These are phyloP conservation scores for Colletotrichum orchidophilum DNA, from an alignment of 2,329 filamentous ascomycete species.

Conservation along the genomic window DNA sequence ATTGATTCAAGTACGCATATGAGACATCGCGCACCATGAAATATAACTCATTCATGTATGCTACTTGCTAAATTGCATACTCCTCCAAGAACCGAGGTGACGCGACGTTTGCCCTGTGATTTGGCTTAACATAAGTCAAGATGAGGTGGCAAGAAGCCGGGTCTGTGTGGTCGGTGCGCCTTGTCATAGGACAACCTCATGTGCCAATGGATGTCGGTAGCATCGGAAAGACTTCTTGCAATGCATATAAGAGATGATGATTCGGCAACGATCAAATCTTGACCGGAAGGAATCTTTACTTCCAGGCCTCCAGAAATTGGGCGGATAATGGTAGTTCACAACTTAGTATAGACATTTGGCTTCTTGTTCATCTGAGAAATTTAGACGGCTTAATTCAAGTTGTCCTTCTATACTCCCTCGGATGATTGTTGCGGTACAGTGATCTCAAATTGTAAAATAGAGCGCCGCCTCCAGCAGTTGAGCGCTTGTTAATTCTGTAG, in stretches of 20 bases:
- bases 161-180: not conserved
- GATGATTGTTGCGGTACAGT: not conserved
- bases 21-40: not conserved
- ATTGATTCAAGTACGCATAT: not conserved
- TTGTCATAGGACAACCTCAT: not conserved
- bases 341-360: not conserved
- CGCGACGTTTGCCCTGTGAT: slow-evolving; percentile 1
- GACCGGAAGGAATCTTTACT: not conserved
- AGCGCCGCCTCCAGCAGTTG: no score
- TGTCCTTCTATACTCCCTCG: not conserved
- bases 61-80: not conserved
- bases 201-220: not conserved
- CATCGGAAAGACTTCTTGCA: not conserved
- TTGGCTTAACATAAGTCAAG: not conserved
- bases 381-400: not conserved
- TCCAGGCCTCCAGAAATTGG: not conserved
- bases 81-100: not conserved
- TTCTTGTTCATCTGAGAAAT: not conserved
- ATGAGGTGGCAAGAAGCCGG: not conserved
- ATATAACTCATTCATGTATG: not conserved
- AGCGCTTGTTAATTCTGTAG: no score
- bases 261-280: not conserved
- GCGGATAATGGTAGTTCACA: not conserved
- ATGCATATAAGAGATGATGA: not conserved
- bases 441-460: not conserved